Conservation (phyloP, 805 yeast genomes). For the Maudiozyma bulderi region DNA sequence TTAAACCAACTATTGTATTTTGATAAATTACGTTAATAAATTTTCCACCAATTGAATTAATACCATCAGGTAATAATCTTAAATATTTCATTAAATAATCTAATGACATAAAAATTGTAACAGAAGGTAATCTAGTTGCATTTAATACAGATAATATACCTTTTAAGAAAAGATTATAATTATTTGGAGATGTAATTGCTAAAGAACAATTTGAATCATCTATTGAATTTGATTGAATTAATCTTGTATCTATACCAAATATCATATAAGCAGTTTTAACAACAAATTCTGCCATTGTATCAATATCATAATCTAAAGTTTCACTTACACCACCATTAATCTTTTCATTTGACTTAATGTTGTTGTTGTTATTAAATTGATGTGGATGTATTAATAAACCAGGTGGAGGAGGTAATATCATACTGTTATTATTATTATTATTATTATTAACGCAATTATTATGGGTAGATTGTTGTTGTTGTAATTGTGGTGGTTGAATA, state of each 20-base stretch:
- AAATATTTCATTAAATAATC: slow-evolving; percentile 66
- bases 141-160: slow-evolving; percentile 60
- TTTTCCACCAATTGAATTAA: slow-evolving; percentile 22
- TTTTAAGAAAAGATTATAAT: slow-evolving; percentile 37
- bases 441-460: not conserved
- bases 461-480: not conserved
- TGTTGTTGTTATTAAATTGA: slow-evolving; percentile 7
- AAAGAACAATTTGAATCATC: slow-evolving; percentile 7
- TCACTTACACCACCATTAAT: slow-evolving; percentile 65
- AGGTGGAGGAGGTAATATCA: slow-evolving; percentile 15
- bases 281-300: slow-evolving; percentile 69
- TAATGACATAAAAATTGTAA: slow-evolving; percentile 70
- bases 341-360: slow-evolving; percentile 5
- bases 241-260: slow-evolving; percentile 36
- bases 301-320: slow-evolving; percentile 70
- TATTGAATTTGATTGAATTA: not conserved
- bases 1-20: slow-evolving; percentile 56
- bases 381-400: slow-evolving; percentile 9
- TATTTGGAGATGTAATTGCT: slow-evolving; percentile 21
- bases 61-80: slow-evolving; percentile 30
- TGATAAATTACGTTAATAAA: slow-evolving; percentile 38
- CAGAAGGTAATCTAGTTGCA: slow-evolving; percentile 81
- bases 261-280: slow-evolving; percentile 65
- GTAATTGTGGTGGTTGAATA: not conserved
- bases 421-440: not conserved